Conservation (phyloP, 2,329 filamentous ascomycete genomes). For the Claviceps paspali region DNA sequence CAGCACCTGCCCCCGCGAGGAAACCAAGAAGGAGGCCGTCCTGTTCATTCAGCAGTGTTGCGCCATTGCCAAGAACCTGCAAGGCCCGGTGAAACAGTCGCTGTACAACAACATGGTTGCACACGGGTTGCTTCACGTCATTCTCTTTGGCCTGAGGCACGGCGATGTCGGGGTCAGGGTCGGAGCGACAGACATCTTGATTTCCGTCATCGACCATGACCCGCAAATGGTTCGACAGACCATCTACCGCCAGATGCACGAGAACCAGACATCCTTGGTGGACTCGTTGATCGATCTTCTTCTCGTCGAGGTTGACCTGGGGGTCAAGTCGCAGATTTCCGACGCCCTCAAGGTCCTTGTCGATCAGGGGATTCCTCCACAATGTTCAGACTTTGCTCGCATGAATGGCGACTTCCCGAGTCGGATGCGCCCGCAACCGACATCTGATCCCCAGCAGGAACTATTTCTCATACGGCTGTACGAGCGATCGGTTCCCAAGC, state of each 20-base stretch:
- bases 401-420: constrained; percentile 53
- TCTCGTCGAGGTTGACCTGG: constrained; percentile 79
- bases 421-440: constrained; percentile 40
- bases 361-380: constrained; percentile 45
- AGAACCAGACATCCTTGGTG: constrained; percentile 72
- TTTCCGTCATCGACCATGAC: constrained; percentile 91
- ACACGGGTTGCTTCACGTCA: constrained; percentile 75
- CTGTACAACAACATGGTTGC: constrained; percentile 83
- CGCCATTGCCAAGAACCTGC: constrained; percentile 83
- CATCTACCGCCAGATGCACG: constrained; percentile 80
- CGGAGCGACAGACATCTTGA: constrained; percentile 83
- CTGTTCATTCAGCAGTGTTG: constrained; percentile 96
- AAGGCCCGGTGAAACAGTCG: constrained; percentile 63
- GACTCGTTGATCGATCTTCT: constrained; percentile 88
- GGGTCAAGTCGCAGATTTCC: constrained; percentile 88
- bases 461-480: constrained; percentile 81
- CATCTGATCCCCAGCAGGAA: constrained; percentile 60
- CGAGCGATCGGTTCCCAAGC: constrained; percentile 65
- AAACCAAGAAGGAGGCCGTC: constrained; percentile 82
- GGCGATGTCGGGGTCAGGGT: constrained; percentile 73
- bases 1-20: constrained; percentile 44
- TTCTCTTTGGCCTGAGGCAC: constrained; percentile 81
- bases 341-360: constrained; percentile 90
- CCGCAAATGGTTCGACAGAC: constrained; percentile 86
- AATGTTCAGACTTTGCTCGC: constrained; percentile 41